These are phyloP conservation scores for Sclerotiophoma versabilis DNA, from an alignment of 2,329 filamentous ascomycete species.

Conservation along the genomic window DNA sequence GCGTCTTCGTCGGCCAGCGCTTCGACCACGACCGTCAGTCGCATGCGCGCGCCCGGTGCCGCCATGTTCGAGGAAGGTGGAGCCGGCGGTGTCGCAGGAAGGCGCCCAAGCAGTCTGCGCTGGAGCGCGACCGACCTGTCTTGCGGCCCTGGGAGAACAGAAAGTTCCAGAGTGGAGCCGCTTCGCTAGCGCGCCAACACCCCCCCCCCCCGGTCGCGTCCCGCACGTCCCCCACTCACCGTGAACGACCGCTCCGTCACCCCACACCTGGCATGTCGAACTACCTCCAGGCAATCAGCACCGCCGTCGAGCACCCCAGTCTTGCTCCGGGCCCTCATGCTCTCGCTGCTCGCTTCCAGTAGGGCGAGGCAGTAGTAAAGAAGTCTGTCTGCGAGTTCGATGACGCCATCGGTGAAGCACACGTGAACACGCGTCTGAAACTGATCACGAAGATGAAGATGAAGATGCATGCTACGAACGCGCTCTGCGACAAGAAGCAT, in stretches of 20 bases:
- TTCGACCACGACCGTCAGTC: conserved; percentile 40
- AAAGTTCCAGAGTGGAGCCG: conserved; percentile 11
- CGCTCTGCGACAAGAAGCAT: no score
- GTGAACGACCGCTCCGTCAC: neutral
- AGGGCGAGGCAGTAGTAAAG: neutral
- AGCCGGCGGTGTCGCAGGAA: neutral
- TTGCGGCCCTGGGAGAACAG: neutral
- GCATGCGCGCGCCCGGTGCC: conserved; percentile 29
- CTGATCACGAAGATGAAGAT: no score
- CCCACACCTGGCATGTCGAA: neutral
- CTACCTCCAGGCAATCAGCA: neutral
- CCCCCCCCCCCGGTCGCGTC: neutral
- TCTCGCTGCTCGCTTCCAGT: no score
- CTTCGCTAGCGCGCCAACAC: neutral
- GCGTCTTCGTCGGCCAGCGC: conserved; percentile 34
- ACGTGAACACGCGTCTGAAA: neutral
- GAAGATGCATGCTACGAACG: no score
- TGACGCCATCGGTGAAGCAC: neutral
- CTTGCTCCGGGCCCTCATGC: no score
- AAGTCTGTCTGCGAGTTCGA: neutral
- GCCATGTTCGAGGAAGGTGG: conserved; percentile 12
- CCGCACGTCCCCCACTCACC: neutral
- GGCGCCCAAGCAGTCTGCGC: no score
- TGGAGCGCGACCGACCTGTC: conserved; percentile 1
- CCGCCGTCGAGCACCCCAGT: no score